Conservation (phyloP, 2,329 filamentous ascomycete genomes). For the Venturia asperata region DNA sequence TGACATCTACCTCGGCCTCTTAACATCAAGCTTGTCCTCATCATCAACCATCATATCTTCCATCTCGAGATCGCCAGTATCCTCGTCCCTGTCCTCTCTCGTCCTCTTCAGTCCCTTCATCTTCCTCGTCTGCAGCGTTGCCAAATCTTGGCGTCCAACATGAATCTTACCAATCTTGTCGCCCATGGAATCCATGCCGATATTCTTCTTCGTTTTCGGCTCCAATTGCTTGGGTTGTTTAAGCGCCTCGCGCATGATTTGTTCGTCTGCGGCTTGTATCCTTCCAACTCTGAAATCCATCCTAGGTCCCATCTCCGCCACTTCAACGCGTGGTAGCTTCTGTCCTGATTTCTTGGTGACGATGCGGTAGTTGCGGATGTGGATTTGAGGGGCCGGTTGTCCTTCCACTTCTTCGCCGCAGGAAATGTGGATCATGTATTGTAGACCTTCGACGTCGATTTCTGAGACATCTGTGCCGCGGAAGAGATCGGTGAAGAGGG, state of each 20-base stretch:
- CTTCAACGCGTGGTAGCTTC: constrained; percentile 79
- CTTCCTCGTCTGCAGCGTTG: constrained; percentile 86
- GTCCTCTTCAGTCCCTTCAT: constrained; percentile 97
- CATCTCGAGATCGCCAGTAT: constrained; percentile 35
- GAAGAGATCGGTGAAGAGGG: constrained; percentile 84
- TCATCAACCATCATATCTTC: constrained; percentile 14
- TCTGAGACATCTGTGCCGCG: constrained; percentile 70
- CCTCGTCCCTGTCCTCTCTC: constrained; percentile 53
- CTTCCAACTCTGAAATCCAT: constrained; percentile 88
- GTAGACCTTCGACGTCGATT: constrained; percentile 90
- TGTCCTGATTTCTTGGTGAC: constrained; percentile 80
- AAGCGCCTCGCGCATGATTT: constrained; percentile 81
- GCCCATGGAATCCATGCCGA: constrained; percentile 81
- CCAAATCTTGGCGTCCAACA: constrained; percentile 80
- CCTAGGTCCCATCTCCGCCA: constrained; percentile 91
- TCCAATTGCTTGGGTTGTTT: constrained; percentile 66
- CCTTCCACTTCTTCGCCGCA: constrained; percentile 53
- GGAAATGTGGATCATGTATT: constrained; percentile 78
- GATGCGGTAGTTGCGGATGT: constrained; percentile 77
- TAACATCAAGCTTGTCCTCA: constrained; percentile 7
- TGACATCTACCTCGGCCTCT: neutral
- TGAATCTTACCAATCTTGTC: constrained; percentile 96
- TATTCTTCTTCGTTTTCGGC: constrained; percentile 83
- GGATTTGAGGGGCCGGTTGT: constrained; percentile 42
- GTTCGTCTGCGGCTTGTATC: constrained; percentile 67